Percentiles rank a stretch among this genome's conserved stretches.
Conservation (phyloP, 176 grass and related monocot species). For the Lolium perenne region DNA sequence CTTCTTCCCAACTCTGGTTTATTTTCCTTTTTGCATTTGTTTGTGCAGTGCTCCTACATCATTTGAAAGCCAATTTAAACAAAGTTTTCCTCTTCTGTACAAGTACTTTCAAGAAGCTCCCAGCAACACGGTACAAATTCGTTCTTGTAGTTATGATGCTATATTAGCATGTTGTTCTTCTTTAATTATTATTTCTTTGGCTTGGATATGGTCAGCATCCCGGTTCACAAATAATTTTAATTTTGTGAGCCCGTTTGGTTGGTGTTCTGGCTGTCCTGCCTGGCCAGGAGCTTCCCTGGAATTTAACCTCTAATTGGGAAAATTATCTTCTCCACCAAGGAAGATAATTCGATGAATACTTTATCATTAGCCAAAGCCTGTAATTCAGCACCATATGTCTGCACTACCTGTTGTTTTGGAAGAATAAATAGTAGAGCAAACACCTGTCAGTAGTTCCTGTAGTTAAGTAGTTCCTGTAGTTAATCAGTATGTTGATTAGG, state of each 20-base stretch:
- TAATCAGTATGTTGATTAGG: not conserved
- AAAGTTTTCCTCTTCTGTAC: slow-evolving; percentile 67
- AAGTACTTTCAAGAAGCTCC: slow-evolving; percentile 90
- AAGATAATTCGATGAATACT: not conserved
- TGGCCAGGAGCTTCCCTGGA: not conserved
- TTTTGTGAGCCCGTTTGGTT: not conserved
- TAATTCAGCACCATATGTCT: not conserved
- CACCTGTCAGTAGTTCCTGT: not conserved
- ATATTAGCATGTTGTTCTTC: not conserved
- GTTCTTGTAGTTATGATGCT: not conserved
- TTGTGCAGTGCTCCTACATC: slow-evolving; percentile 80
- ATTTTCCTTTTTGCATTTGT: slow-evolving; percentile 24
- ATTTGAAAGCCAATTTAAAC: slow-evolving; percentile 77
- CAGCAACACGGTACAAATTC: slow-evolving; percentile 56
- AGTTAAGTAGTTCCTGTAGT: too few relatives aligned
- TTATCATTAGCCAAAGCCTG: slow-evolving; percentile 7
- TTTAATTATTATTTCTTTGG: not conserved
- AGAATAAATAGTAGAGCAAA: not conserved
- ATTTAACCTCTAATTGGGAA: not conserved
- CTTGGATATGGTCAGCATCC: not conserved
- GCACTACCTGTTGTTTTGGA: not conserved
- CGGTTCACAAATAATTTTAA: not conserved
- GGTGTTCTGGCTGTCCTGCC: not conserved
- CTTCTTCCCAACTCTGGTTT: not conserved
- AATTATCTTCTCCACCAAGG: not conserved